Conservation (phyloP, 2,329 filamentous ascomycete genomes). For the Cladophialophora exuberans region DNA sequence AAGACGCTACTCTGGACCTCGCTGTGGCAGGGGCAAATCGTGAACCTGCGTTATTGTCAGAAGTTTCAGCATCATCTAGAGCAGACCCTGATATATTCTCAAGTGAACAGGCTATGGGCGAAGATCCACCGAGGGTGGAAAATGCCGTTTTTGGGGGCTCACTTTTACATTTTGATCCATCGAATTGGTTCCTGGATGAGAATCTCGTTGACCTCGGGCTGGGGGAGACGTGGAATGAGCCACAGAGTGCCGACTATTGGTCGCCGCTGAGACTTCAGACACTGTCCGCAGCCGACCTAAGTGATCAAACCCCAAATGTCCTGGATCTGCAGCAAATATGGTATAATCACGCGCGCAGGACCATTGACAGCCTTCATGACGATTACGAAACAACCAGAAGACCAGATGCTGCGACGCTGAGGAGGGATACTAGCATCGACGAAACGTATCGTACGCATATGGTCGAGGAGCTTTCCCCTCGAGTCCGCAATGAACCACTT, state of each 20-base stretch:
- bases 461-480: neutral
- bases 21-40: no score
- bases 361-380: no score
- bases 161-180: neutral
- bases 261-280: neutral
- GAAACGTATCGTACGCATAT: conserved; percentile 11
- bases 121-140: neutral
- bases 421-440: conserved; percentile 18
- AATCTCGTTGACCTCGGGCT: conserved; percentile 9
- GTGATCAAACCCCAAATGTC: neutral
- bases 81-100: neutral
- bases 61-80: no score
- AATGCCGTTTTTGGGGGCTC: neutral
- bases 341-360: conserved; percentile 1
- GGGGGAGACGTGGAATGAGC: no score
- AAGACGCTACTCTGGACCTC: no score
- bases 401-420: neutral
- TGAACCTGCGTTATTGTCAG: no score
- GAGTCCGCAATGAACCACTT: conserved; percentile 8
- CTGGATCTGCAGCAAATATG: conserved; percentile 9
- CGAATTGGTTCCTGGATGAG: conserved; percentile 17
- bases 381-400: neutral
- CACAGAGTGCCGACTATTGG: no score
- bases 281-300: neutral
- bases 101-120: neutral